Percentiles rank a stretch among this genome's conserved stretches.
phyloP scores from a whole-genome alignment of 495 filamentous ascomycete species.

The Gamarada debralockiae region DNA sequence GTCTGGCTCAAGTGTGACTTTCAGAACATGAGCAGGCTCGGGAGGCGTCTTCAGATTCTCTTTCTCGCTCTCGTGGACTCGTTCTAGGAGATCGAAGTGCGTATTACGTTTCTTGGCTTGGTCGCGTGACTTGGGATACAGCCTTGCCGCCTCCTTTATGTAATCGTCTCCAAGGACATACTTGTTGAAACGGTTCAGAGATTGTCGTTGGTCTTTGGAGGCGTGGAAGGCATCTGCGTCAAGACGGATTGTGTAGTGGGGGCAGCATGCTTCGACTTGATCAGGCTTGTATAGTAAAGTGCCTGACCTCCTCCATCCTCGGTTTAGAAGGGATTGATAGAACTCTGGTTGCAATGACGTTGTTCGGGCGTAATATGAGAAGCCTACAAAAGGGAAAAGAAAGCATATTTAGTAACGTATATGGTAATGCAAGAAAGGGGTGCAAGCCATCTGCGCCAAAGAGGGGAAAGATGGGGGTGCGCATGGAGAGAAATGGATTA shows the following conservation, averaged over 20 bases:
- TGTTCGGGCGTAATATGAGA: slow-evolving; percentile 75
- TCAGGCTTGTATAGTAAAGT: slow-evolving; percentile 93
- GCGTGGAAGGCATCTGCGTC: slow-evolving; percentile 68
- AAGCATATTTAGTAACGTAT: slow-evolving; percentile 8
- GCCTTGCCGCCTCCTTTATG: slow-evolving; percentile 62
- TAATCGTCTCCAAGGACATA: slow-evolving; percentile 79
- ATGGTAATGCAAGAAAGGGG: too few relatives aligned
- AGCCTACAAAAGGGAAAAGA: slow-evolving; percentile 50
- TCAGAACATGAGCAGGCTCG: slow-evolving; percentile 73
- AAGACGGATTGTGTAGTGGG: slow-evolving; percentile 91
- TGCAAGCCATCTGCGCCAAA: too few relatives aligned
- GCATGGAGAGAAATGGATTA: neutral
- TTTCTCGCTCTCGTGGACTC: slow-evolving; percentile 66
- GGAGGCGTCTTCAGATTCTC: slow-evolving; percentile 13
- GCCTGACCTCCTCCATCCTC: slow-evolving; percentile 84
- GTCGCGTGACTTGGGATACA: slow-evolving; percentile 75
- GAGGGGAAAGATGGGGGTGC: neutral
- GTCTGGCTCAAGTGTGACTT: slow-evolving; percentile 76
- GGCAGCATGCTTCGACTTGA: slow-evolving; percentile 77
- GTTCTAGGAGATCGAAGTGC: slow-evolving; percentile 67
- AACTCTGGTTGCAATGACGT: slow-evolving; percentile 61
- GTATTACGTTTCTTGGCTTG: slow-evolving; percentile 70
- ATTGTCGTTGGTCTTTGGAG: slow-evolving; percentile 77
- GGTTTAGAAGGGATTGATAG: slow-evolving; percentile 80
- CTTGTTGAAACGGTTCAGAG: slow-evolving; percentile 86